Evolutionary conservation across 2,329 filamentous ascomycete genomes (phyloP).

Genomic region (Fusarium sacchari): DNA sequence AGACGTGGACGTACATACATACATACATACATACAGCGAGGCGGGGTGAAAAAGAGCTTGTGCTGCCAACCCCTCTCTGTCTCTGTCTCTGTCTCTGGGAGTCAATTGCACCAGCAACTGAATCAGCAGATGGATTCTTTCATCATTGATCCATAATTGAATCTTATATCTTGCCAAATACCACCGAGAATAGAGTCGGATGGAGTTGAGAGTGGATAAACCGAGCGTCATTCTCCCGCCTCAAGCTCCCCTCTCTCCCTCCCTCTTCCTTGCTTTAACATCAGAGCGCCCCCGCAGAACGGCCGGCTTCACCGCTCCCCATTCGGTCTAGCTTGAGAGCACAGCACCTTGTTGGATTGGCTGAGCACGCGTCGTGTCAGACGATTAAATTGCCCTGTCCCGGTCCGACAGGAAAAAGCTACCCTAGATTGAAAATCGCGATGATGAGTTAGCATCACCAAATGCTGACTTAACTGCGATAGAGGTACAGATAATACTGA

Average conservation of each 20-base stretch:
- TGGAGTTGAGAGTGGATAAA: constrained; percentile 24
- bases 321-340: background rate
- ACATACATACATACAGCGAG: background rate
- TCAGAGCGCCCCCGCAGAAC: constrained; percentile 28
- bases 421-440: constrained; percentile 11
- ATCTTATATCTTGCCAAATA: constrained; percentile 18
- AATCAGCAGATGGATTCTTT: background rate
- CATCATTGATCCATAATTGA: constrained; percentile 24
- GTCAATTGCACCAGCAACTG: background rate
- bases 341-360: background rate
- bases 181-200: constrained; percentile 29
- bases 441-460: constrained; percentile 3
- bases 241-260: background rate
- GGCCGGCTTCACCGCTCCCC: constrained; percentile 31
- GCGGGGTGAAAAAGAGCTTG: background rate
- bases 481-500: background rate
- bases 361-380: constrained; percentile 16
- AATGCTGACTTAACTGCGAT: constrained; percentile 7
- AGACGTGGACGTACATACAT: constrained; percentile 1
- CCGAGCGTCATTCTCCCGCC: constrained; percentile 33
- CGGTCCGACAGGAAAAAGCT: constrained; percentile 16
- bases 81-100: background rate
- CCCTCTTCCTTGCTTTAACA: constrained; percentile 18
- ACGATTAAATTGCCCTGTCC: background rate
- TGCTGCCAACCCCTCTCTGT: background rate